Base-by-base conservation (phyloP, 2,329 filamentous ascomycete species). In the Helicocarpus griseus region DNA sequence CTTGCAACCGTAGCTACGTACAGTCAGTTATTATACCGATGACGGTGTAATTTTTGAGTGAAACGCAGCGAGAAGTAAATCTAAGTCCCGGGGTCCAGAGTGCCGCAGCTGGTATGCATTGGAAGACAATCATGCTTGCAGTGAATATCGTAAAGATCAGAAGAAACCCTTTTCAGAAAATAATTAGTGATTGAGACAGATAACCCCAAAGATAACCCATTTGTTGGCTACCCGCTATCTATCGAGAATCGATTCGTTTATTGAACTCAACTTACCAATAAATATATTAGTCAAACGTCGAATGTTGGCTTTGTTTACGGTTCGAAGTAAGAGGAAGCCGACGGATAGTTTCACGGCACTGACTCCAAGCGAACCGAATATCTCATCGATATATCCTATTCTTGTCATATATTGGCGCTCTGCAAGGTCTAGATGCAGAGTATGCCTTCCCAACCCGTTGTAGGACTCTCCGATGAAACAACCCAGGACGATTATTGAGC, bases 271-370 rank as follows among this genome's bases (percentile, higher is more conserved):
- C 50, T 60, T 74, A 73, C 65, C 41, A 48, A 77, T 71, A 6
- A 69, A 59, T 2, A 60, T 64, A 56, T 68, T 70, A 1, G 77
- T 60, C 48, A 73, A 70, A 2, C 60, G 60, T n/a, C 68, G 67
- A 60, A 71, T 73, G 7, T 53, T 60, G 36, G 62, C 71, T 17
- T 63, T 60, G 13, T 65, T 60, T n/a, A 70, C 68, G 5, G 76
- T 60, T 35, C 74, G 63, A 48, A 76, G 60, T 4, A 77, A 61
- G 54, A 75, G 73, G 28, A 73, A 65, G 1, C 66, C 70, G 26
- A 76, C 68, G 0, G 74, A 76, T 8, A 77, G 65, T 57, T 77
- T 77, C 53, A 76, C 70, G 1, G 69, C 57, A 9, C 69, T 67
- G 3, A 74, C 67, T 0, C 69, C 75, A 5, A 72, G 56, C 57